phyloP scores from a whole-genome alignment of 1,284 basidiomycete genomes.

The Apiotrichum montevideense region DNA sequence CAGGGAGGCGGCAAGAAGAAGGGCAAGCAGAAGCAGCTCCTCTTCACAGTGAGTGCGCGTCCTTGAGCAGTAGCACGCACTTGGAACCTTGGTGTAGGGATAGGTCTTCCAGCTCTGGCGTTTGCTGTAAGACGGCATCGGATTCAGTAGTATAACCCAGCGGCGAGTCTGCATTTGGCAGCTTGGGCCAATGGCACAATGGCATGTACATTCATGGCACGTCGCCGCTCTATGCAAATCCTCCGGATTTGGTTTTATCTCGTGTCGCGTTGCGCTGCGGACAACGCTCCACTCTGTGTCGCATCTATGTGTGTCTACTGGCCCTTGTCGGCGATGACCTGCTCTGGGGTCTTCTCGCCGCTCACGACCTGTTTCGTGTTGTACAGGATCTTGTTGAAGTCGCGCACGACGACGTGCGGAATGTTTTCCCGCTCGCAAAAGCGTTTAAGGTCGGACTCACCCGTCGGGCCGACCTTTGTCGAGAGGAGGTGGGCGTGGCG shows the following conservation, averaged over 20 bases:
- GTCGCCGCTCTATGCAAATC: background rate
- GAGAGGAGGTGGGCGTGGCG: slow-evolving; percentile 82
- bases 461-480: slow-evolving; percentile 70
- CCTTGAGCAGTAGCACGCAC: slow-evolving; percentile 22
- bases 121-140: too few relatives aligned
- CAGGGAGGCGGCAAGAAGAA: slow-evolving; percentile 48
- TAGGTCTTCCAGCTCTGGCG: too few relatives aligned
- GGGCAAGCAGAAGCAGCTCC: slow-evolving; percentile 73
- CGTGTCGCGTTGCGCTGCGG: background rate
- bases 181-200: background rate
- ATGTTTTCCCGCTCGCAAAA: slow-evolving; percentile 57
- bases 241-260: background rate
- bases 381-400: slow-evolving; percentile 46
- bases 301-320: background rate
- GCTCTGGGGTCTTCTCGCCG: slow-evolving; percentile 25
- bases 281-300: background rate
- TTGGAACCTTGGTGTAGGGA: too few relatives aligned
- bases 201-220: background rate
- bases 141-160: too few relatives aligned
- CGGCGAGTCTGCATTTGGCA: too few relatives aligned
- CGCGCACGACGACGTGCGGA: slow-evolving; percentile 44
- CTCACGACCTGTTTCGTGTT: slow-evolving; percentile 61
- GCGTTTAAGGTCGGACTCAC: slow-evolving; percentile 74
- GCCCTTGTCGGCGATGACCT: slow-evolving; percentile 44
- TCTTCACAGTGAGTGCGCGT: slow-evolving; percentile 57